Evolutionary conservation across 768 basidiomycete genomes (phyloP).

Genomic region (Bullera alba): DNA sequence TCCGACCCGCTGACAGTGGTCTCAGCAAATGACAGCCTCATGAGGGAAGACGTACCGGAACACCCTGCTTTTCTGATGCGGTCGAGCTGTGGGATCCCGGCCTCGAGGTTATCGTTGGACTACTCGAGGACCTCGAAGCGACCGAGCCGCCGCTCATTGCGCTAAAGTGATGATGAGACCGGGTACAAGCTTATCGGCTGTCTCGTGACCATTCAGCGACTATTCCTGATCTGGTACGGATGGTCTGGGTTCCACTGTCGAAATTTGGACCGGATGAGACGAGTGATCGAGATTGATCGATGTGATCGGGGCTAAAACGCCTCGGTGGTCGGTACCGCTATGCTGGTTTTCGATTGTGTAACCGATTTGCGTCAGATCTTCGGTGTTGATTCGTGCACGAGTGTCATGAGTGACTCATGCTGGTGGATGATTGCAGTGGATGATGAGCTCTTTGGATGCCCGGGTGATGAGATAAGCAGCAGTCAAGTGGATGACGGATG

Average conservation of each 20-base stretch:
- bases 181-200: not conserved
- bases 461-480: too few relatives aligned
- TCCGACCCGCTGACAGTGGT: not conserved
- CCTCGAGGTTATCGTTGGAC: not conserved
- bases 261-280: too few relatives aligned
- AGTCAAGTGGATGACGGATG: not conserved
- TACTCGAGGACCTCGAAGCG: not conserved
- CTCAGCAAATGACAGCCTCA: not conserved
- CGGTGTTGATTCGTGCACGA: too few relatives aligned
- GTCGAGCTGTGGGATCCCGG: not conserved
- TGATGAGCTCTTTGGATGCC: too few relatives aligned
- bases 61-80: not conserved
- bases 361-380: too few relatives aligned
- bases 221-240: not conserved
- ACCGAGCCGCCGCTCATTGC: not conserved
- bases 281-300: not conserved
- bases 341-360: too few relatives aligned
- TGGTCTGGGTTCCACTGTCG: not conserved
- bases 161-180: not conserved
- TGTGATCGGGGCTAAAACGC: too few relatives aligned
- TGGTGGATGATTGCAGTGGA: too few relatives aligned
- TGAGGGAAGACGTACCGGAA: not conserved
- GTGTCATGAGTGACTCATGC: too few relatives aligned
- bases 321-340: too few relatives aligned
- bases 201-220: not conserved